Evolutionary conservation across 768 basidiomycete genomes (phyloP).

Genomic region (Pholiota molesta): DNA sequence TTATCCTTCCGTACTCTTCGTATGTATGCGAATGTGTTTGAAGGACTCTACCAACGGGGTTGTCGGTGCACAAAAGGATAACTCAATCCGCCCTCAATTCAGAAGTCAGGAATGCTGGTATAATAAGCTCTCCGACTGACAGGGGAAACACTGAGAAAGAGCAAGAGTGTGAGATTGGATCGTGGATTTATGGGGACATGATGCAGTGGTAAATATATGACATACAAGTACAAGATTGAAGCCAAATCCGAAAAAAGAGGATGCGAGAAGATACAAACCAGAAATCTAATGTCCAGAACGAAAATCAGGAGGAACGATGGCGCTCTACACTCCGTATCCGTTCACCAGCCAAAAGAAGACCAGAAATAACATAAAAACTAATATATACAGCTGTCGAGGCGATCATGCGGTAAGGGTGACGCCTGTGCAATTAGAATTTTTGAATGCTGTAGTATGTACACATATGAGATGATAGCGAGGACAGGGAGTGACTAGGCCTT

Average conservation of each 20-base stretch:
- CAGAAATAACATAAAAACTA: not conserved
- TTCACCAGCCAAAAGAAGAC: not conserved
- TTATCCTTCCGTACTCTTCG: too few relatives aligned
- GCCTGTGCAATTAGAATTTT: slow-evolving; percentile 1
- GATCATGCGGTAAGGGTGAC: not conserved
- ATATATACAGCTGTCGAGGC: not conserved
- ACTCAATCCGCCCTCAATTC: not conserved
- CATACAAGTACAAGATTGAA: not conserved
- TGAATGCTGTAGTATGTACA: not conserved
- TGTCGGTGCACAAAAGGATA: too few relatives aligned
- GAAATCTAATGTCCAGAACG: not conserved
- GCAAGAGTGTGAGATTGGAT: not conserved
- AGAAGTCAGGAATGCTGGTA: not conserved
- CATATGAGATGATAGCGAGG: not conserved
- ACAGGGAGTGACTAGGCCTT: slow-evolving; percentile 21
- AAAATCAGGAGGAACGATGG: not conserved
- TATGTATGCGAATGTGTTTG: not conserved
- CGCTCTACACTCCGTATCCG: not conserved
- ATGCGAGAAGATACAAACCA: not conserved
- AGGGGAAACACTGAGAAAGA: not conserved
- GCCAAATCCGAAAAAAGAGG: not conserved
- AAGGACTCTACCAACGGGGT: too few relatives aligned
- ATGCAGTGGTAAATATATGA: not conserved
- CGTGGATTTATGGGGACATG: not conserved
- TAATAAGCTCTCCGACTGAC: not conserved